Evolutionary conservation across 2,329 filamentous ascomycete genomes (phyloP).

Genomic region (Arachnomyces sp.): DNA sequence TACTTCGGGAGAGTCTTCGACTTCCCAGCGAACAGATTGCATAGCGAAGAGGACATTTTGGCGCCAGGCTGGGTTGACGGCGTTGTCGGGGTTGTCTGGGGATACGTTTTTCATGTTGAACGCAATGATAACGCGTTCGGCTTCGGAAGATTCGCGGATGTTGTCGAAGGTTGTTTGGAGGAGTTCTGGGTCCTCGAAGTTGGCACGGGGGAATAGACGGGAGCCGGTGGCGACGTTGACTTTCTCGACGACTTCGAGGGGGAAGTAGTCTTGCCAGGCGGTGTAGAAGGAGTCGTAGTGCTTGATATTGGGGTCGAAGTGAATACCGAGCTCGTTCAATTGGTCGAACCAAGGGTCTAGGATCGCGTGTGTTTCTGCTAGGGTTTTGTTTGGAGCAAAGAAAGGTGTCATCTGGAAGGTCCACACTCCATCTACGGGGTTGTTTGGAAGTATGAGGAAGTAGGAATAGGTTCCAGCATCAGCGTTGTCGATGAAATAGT

Average conservation of each 20-base stretch:
- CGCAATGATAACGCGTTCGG: constrained; percentile 2
- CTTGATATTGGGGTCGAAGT: constrained; percentile 17
- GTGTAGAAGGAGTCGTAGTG: constrained; percentile 23
- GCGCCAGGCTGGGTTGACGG: constrained; percentile 2
- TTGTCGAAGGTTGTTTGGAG: background rate
- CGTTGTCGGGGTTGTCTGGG: constrained; percentile 4
- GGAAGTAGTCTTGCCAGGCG: constrained; percentile 21
- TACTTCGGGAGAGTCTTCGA: no score
- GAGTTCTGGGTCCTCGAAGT: background rate
- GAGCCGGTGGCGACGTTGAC: constrained; percentile 7
- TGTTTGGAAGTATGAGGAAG: constrained; percentile 15
- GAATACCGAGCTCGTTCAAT: constrained; percentile 18
- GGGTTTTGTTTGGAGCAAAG: constrained; percentile 20
- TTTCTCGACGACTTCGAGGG: constrained; percentile 17
- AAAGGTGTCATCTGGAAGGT: constrained; percentile 22
- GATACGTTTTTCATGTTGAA: constrained; percentile 3
- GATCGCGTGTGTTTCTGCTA: constrained; percentile 20
- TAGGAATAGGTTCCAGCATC: constrained; percentile 25
- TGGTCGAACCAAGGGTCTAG: constrained; percentile 22
- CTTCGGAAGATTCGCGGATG: constrained; percentile 1
- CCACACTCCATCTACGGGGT: background rate
- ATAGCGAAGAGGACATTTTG: no score
- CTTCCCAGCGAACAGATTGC: no score
- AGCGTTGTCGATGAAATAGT: constrained; percentile 20
- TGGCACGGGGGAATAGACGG: constrained; percentile 1